phyloP scores from a whole-genome alignment of 495 filamentous ascomycete genomes.

The Penicillium pulvis region DNA sequence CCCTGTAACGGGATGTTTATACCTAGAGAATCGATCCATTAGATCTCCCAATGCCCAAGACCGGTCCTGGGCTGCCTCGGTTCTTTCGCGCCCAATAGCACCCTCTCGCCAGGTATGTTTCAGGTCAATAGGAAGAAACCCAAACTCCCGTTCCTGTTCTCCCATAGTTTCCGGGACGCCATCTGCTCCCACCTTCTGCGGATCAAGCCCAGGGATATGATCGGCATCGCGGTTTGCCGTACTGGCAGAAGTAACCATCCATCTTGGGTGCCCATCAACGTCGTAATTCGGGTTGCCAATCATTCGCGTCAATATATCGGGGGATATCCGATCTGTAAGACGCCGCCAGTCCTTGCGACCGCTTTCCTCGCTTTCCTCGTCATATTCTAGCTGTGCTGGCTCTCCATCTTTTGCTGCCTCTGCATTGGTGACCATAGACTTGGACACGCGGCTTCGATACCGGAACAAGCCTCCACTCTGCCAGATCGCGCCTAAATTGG shows the following conservation, averaged over 20 bases:
- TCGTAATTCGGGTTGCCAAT: slow-evolving; percentile 38
- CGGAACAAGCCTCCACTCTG: slow-evolving; percentile 43
- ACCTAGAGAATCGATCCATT: slow-evolving; percentile 38
- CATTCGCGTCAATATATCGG: slow-evolving; percentile 42
- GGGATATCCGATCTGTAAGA: slow-evolving; percentile 44
- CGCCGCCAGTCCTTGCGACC: slow-evolving; percentile 42
- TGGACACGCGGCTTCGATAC: slow-evolving; percentile 44
- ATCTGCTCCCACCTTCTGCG: slow-evolving; percentile 12
- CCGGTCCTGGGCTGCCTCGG: slow-evolving; percentile 69
- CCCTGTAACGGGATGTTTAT: slow-evolving; percentile 21
- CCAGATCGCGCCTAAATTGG: slow-evolving; percentile 45
- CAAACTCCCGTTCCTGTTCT: slow-evolving; percentile 45
- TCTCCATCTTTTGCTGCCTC: slow-evolving; percentile 5
- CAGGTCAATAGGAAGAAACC: slow-evolving; percentile 51
- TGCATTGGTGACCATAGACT: slow-evolving; percentile 22
- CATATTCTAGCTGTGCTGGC: slow-evolving; percentile 21
- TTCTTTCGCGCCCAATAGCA: slow-evolving; percentile 70
- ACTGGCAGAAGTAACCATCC: slow-evolving; percentile 51
- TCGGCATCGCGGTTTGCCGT: slow-evolving; percentile 48
- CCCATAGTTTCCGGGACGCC: slow-evolving; percentile 9
- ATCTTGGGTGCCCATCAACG: slow-evolving; percentile 42
- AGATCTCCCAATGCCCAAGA: slow-evolving; percentile 67
- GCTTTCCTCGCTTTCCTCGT: slow-evolving; percentile 35
- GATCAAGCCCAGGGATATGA: slow-evolving; percentile 51
- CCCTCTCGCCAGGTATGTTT: slow-evolving; percentile 68